These are phyloP conservation scores for Ananas comosus DNA, from an alignment of 176 grass and related monocot species.

Conservation along the genomic window DNA sequence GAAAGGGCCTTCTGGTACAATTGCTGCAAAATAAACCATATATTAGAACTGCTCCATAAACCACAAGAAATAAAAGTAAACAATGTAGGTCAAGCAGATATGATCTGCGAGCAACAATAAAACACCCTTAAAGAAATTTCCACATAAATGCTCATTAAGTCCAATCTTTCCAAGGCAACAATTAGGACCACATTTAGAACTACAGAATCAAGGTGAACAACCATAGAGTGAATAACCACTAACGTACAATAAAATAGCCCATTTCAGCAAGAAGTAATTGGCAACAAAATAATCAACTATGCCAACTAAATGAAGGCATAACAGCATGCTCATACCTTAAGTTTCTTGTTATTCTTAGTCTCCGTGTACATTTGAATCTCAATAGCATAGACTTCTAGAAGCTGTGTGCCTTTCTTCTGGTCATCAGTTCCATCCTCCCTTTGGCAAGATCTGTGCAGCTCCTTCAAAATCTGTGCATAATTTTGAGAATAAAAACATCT, in stretches of 20 bases:
- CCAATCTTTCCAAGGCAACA: no score
- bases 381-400: conserved; percentile 99
- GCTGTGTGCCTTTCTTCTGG: conserved; percentile 99
- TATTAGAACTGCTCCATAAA: neutral
- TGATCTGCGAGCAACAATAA: no score
- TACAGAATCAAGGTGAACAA: no score
- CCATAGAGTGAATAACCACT: neutral
- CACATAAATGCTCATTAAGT: no score
- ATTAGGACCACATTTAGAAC: no score
- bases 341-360: conserved; percentile 98
- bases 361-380: conserved; percentile 99
- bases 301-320: neutral
- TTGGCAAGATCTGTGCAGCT: conserved; percentile 93
- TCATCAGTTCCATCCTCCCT: conserved; percentile 97
- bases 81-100: no score
- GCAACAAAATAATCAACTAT: no score
- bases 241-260: neutral
- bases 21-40: conserved; percentile 39
- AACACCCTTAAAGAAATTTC: no score
- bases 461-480: conserved; percentile 53
- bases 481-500: conserved; percentile 16
- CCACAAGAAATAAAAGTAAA: no score
- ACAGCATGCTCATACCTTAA: conserved; percentile 48
- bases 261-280: no score
- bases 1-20: conserved; percentile 91